Conservation (phyloP, 2,329 filamentous ascomycete genomes). For the Colletotrichum brevisporum region DNA sequence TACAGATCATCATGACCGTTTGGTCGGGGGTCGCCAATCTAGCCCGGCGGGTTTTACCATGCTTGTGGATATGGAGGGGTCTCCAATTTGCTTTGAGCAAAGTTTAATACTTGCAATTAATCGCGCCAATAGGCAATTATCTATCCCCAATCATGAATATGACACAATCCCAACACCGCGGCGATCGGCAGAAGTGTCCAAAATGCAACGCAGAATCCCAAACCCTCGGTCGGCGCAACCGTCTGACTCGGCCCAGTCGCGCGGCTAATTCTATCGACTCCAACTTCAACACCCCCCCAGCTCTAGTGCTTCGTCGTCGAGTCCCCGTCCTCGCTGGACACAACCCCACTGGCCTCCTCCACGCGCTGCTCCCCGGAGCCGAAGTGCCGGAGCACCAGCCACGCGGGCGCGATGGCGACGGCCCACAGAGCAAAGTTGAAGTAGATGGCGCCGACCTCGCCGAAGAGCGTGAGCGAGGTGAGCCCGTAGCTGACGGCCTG, state of each 20-base stretch:
- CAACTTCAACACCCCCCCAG: no score
- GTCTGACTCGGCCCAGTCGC: neutral
- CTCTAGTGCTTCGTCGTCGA: slow-evolving; percentile 31
- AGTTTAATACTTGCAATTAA: neutral
- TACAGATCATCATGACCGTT: neutral
- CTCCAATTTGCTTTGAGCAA: neutral
- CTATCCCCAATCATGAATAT: neutral
- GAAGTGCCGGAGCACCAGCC: slow-evolving; percentile 74
- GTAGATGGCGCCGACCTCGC: slow-evolving; percentile 76
- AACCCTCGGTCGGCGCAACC: neutral
- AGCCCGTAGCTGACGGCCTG: slow-evolving; percentile 81
- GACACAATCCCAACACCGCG: neutral
- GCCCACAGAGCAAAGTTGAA: slow-evolving; percentile 80
- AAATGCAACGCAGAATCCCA: neutral
- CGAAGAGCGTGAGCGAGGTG: slow-evolving; percentile 73
- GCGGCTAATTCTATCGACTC: neutral
- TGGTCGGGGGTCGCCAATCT: no score
- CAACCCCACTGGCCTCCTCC: slow-evolving; percentile 19
- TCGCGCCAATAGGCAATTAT: neutral
- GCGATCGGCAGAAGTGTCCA: neutral
- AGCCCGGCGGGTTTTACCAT: no score
- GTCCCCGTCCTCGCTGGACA: slow-evolving; percentile 40
- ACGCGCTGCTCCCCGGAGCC: slow-evolving; percentile 49
- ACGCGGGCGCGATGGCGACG: slow-evolving; percentile 73
- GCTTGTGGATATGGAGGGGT: no score